A percentile compares a stretch with the other conserved stretches of the same genome.
phyloP scores from a whole-genome alignment of 2,329 filamentous ascomycete genomes.

The Fusarium nygamai region DNA sequence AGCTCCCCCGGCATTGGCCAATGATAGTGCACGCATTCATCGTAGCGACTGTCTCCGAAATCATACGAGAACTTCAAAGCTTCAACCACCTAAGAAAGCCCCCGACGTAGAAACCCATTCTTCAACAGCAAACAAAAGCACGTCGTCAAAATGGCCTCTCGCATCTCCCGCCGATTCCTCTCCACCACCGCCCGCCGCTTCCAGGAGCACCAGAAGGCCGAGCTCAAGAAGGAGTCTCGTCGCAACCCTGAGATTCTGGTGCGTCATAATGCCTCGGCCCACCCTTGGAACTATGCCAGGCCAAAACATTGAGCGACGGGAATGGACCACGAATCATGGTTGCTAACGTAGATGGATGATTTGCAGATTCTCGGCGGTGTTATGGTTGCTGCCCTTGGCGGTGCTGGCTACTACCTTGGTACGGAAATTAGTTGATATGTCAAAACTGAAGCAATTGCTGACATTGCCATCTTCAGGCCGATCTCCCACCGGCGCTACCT shows the following conservation, averaged over 20 bases:
- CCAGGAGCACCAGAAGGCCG: conserved; percentile 55
- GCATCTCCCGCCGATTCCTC: conserved; percentile 66
- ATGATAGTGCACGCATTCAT: conserved; percentile 36
- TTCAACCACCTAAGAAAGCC: conserved; percentile 35
- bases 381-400: conserved; percentile 87
- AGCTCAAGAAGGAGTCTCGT: conserved; percentile 68
- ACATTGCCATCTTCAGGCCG: conserved; percentile 63
- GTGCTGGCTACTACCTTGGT: conserved; percentile 93
- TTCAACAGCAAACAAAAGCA: conserved; percentile 24
- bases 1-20: conserved; percentile 41
- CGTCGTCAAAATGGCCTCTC: conserved; percentile 62
- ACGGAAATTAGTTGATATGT: conserved; percentile 42
- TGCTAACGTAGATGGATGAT: conserved; percentile 26
- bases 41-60: conserved; percentile 38
- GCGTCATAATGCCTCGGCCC: conserved; percentile 50
- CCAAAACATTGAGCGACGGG: conserved; percentile 2
- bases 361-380: conserved; percentile 86
- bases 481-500: conserved; percentile 85
- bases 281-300: conserved; percentile 14
- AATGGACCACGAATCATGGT: conserved; percentile 1
- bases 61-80: conserved; percentile 48
- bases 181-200: conserved; percentile 64
- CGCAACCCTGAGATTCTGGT: conserved; percentile 60
- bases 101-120: conserved; percentile 28
- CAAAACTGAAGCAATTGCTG: conserved; percentile 34